phyloP scores from a whole-genome alignment of 176 grass and related monocot genomes.

The Ananas comosus region DNA sequence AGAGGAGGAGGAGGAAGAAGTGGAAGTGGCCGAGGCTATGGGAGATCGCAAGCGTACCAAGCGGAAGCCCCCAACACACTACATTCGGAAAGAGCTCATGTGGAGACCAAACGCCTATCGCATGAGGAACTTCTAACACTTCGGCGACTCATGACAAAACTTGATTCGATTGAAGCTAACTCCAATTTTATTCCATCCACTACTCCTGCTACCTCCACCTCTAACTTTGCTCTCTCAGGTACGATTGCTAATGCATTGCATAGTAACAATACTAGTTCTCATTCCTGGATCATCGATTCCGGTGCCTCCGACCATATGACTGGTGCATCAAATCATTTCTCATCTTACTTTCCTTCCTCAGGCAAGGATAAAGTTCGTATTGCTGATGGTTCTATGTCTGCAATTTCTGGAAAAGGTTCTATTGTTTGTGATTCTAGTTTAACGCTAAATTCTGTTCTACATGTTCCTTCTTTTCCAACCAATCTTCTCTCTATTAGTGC shows the following conservation, averaged over 20 bases:
- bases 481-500: neutral
- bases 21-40: neutral
- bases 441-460: neutral
- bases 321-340: neutral
- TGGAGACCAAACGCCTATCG: too few relatives aligned
- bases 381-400: conserved; percentile 1
- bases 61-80: neutral
- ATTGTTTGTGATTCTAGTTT: neutral
- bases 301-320: neutral
- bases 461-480: neutral
- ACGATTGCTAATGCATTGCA: neutral
- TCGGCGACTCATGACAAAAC: too few relatives aligned
- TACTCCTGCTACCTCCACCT: neutral
- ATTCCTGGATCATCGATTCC: neutral
- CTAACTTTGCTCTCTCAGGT: neutral
- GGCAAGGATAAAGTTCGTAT: neutral
- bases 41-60: neutral
- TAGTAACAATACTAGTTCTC: too few relatives aligned
- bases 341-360: neutral
- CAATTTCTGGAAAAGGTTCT: neutral
- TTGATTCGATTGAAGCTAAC: too few relatives aligned
- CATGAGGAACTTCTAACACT: too few relatives aligned
- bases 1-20: neutral
- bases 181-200: neutral
- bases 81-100: neutral